Evolutionary conservation across 768 basidiomycete genomes (phyloP).

Genomic region (Leccinum arenicola): DNA sequence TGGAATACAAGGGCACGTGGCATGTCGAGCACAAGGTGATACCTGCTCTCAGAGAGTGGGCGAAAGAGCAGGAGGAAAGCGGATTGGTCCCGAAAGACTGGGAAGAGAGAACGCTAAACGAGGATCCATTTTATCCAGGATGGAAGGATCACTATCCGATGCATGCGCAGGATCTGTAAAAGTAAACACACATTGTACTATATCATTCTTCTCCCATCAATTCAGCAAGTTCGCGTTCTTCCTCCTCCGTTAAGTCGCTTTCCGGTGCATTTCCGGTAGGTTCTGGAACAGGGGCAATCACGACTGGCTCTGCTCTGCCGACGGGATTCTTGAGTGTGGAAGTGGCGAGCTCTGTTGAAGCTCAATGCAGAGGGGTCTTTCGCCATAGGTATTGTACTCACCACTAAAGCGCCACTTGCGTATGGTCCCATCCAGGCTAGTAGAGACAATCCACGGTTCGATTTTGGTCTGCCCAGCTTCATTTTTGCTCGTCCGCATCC

Average conservation of each 20-base stretch:
- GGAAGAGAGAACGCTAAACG: slow-evolving; percentile 48
- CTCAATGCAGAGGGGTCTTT: neutral
- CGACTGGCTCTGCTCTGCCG: slow-evolving; percentile 13
- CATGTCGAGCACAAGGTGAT: slow-evolving; percentile 43
- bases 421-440: slow-evolving; percentile 84
- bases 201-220: slow-evolving; percentile 47
- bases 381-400: slow-evolving; percentile 21
- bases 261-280: slow-evolving; percentile 28
- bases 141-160: slow-evolving; percentile 34
- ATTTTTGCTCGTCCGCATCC: slow-evolving; percentile 53
- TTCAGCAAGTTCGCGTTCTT: slow-evolving; percentile 86
- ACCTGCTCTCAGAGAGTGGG: slow-evolving; percentile 46
- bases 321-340: slow-evolving; percentile 25
- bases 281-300: slow-evolving; percentile 29
- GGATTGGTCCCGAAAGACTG: slow-evolving; percentile 46
- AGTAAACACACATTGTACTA: neutral
- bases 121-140: slow-evolving; percentile 51
- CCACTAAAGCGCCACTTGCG: slow-evolving; percentile 80
- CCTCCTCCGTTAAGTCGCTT: slow-evolving; percentile 72
- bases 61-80: slow-evolving; percentile 45
- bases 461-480: slow-evolving; percentile 46
- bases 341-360: slow-evolving; percentile 23
- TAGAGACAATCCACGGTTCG: slow-evolving; percentile 81
- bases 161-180: slow-evolving; percentile 10
- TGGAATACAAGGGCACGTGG: slow-evolving; percentile 43